Evolutionary conservation across 306 rosid species (phyloP).

Genomic region (Crotalaria pallida): DNA sequence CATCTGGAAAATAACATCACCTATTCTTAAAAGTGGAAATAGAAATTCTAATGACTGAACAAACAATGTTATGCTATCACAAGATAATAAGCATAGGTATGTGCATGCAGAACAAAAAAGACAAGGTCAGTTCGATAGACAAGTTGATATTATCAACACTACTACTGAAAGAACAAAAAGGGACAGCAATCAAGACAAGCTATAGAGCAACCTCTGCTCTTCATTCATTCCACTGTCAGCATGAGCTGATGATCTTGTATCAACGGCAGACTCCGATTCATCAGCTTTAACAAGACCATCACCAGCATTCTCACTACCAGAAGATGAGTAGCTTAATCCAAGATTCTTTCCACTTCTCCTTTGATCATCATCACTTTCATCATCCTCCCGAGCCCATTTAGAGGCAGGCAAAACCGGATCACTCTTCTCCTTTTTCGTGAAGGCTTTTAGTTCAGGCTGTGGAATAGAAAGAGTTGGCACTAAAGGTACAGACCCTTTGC

Average conservation of each 20-base stretch:
- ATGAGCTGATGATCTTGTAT: conserved; percentile 49
- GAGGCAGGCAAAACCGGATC: conserved; percentile 86
- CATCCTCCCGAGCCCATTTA: conserved; percentile 99
- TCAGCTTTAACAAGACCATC: conserved; percentile 61
- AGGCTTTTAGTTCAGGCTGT: conserved; percentile 73
- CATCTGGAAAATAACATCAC: neutral
- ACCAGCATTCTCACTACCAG: conserved; percentile 92
- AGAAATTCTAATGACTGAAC: neutral
- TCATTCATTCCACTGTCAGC: conserved; percentile 83
- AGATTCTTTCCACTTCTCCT: conserved; percentile 58
- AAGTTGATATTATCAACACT: neutral
- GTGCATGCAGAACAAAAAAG: neutral
- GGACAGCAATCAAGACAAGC: conserved; percentile 12
- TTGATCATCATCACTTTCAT: conserved; percentile 88
- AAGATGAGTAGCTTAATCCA: conserved; percentile 86
- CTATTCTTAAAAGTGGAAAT: neutral
- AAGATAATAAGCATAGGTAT: neutral
- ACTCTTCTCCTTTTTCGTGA: conserved; percentile 64
- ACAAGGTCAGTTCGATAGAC: neutral
- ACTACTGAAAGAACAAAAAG: neutral
- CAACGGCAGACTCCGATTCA: conserved; percentile 68
- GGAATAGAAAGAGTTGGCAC: conserved; percentile 54
- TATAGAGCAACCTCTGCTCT: conserved; percentile 69
- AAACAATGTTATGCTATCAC: neutral
- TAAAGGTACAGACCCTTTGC: conserved; percentile 52